Percentiles rank a stretch among this genome's conserved stretches.
These are phyloP conservation scores for Pezicula neosporulosa DNA, from an alignment of 2,329 filamentous ascomycete genomes.

Conservation along the genomic window DNA sequence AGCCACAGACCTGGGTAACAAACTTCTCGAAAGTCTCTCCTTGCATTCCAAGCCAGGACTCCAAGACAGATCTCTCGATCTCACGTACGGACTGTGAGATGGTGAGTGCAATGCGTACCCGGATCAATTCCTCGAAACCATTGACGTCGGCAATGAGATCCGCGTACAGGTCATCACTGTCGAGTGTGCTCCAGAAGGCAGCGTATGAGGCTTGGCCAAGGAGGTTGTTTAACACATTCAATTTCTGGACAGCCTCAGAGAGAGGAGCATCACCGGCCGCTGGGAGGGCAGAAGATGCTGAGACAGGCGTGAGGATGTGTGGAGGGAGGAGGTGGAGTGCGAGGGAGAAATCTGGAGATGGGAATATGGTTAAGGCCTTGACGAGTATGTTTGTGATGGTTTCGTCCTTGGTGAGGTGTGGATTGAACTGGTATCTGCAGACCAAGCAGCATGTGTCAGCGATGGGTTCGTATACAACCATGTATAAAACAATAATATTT, in stretches of 20 bases:
- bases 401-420: conserved; percentile 93
- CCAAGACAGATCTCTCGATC: conserved; percentile 63
- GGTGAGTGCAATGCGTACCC: conserved; percentile 83
- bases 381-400: conserved; percentile 98
- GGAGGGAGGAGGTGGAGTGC: conserved; percentile 91
- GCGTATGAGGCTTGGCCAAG: conserved; percentile 89
- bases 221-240: conserved; percentile 66
- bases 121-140: conserved; percentile 92
- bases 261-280: conserved; percentile 63
- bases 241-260: conserved; percentile 77
- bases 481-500: background rate
- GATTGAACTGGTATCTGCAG: conserved; percentile 96
- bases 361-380: conserved; percentile 96
- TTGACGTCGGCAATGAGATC: conserved; percentile 92
- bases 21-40: conserved; percentile 71
- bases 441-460: conserved; percentile 10
- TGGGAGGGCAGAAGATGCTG: conserved; percentile 42
- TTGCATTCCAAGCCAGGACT: conserved; percentile 73
- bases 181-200: conserved; percentile 88
- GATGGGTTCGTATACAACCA: background rate
- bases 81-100: conserved; percentile 79
- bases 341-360: conserved; percentile 90
- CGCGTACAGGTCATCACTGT: conserved; percentile 92
- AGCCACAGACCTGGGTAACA: conserved; percentile 80
- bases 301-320: conserved; percentile 64